Evolutionary conservation across 805 yeast genomes (phyloP).

Genomic region (Kazachstania kunashirensis): DNA sequence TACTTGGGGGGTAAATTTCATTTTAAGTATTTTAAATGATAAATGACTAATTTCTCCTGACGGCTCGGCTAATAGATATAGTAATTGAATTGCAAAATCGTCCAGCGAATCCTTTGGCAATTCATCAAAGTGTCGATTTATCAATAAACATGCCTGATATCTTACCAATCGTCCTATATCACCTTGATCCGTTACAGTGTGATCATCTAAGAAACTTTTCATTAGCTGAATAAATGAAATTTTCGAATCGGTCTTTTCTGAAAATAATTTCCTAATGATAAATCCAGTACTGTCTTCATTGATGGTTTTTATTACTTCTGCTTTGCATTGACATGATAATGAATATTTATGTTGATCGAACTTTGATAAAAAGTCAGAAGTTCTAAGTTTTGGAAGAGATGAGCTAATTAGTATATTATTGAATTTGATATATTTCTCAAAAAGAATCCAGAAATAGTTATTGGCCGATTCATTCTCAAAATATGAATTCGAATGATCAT

Average conservation of each 20-base stretch:
- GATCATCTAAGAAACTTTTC: slow-evolving; percentile 52
- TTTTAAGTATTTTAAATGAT: not conserved
- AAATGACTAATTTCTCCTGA: slow-evolving; percentile 34
- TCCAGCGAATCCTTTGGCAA: not conserved
- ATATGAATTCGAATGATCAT: not conserved
- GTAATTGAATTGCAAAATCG: slow-evolving; percentile 2
- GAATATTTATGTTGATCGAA: slow-evolving; percentile 4
- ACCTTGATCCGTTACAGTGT: slow-evolving; percentile 71
- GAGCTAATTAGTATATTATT: slow-evolving; percentile 14
- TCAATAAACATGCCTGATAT: slow-evolving; percentile 36
- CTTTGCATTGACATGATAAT: slow-evolving; percentile 14
- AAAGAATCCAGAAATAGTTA: slow-evolving; percentile 8
- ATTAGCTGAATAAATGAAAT: not conserved
- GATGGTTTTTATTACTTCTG: slow-evolving; percentile 11
- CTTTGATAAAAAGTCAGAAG: slow-evolving; percentile 4
- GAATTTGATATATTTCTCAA: slow-evolving; percentile 10
- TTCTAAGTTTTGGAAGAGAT: slow-evolving; percentile 12
- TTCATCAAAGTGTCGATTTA: slow-evolving; percentile 24
- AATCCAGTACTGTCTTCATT: not conserved
- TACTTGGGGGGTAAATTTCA: not conserved
- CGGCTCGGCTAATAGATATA: slow-evolving; percentile 55
- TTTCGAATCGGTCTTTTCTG: not conserved
- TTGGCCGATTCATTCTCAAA: not conserved
- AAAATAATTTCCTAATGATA: not conserved
- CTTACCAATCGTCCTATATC: slow-evolving; percentile 85